phyloP scores from a whole-genome alignment of 371 early-diverging fungal species.

The Mortierella sp. region DNA sequence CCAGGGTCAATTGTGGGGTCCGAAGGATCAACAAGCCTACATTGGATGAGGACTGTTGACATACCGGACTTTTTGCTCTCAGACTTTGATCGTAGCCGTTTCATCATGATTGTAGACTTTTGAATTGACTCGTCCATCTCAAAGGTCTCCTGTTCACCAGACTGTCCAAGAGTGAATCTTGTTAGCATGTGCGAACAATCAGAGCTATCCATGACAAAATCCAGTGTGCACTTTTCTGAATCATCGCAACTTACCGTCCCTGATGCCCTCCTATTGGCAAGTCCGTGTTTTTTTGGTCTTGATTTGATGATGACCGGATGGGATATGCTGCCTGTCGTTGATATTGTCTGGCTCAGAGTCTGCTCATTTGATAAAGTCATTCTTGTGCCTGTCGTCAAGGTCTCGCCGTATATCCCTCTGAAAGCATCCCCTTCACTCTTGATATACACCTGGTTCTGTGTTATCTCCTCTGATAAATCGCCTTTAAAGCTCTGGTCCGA shows the following conservation, averaged over 20 bases:
- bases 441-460: neutral
- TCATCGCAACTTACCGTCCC: slow-evolving; percentile 1
- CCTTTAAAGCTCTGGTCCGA: neutral
- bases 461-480: neutral
- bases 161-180: slow-evolving; percentile 1
- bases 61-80: slow-evolving; percentile 38
- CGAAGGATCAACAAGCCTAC: neutral
- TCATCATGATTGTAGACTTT: slow-evolving; percentile 47
- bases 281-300: slow-evolving; percentile 1
- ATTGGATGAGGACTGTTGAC: too few relatives aligned
- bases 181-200: too few relatives aligned
- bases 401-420: too few relatives aligned
- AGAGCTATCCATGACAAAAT: neutral
- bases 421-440: neutral
- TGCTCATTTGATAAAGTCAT: neutral
- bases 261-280: neutral
- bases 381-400: neutral
- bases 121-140: slow-evolving; percentile 39
- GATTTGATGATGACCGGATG: neutral
- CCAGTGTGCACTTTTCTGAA: too few relatives aligned
- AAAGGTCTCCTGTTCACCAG: slow-evolving; percentile 9
- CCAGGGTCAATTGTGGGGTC: too few relatives aligned
- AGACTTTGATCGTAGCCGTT: slow-evolving; percentile 39
- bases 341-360: neutral
- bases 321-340: neutral